These are phyloP conservation scores for Rickenella mellea DNA, from an alignment of 768 basidiomycete species.

Conservation along the genomic window DNA sequence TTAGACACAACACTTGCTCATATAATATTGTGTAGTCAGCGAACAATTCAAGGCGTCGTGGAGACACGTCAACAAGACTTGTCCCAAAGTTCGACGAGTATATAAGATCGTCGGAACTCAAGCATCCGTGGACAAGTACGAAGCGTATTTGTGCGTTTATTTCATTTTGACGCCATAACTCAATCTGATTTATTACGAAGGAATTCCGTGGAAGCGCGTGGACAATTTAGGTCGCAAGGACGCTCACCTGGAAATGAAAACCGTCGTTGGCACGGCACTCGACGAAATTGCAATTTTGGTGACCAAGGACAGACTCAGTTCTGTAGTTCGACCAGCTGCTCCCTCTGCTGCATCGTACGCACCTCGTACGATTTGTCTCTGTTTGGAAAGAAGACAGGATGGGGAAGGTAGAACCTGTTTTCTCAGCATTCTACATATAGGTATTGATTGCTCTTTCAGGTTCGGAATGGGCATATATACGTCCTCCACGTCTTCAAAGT, in stretches of 20 bases:
- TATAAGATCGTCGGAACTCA: constrained; percentile 55
- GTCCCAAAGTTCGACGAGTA: constrained; percentile 48
- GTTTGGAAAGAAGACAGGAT: constrained; percentile 62
- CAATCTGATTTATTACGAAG: constrained; percentile 19
- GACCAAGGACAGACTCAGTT: constrained; percentile 47
- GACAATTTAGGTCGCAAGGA: constrained; percentile 44
- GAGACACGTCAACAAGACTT: constrained; percentile 45
- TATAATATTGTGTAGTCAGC: constrained; percentile 29
- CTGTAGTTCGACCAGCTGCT: constrained; percentile 48
- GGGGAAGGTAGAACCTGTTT: constrained; percentile 42
- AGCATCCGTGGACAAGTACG: constrained; percentile 42
- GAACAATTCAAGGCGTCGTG: constrained; percentile 65
- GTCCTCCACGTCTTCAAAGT: constrained; percentile 73
- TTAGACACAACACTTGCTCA: constrained; percentile 1
- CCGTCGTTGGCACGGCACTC: constrained; percentile 69
- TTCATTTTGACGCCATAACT: background rate
- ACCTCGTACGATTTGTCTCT: constrained; percentile 56
- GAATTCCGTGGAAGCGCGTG: constrained; percentile 45
- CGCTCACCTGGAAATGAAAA: constrained; percentile 62
- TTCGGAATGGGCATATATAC: constrained; percentile 69
- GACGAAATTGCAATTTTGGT: constrained; percentile 52
- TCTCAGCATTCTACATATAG: background rate
- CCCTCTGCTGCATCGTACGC: constrained; percentile 53
- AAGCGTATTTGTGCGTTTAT: constrained; percentile 44
- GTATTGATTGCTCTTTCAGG: constrained; percentile 18